Evolutionary conservation across 129 eudicot genomes (phyloP).

Genomic region (Scalesia atractyloides): DNA sequence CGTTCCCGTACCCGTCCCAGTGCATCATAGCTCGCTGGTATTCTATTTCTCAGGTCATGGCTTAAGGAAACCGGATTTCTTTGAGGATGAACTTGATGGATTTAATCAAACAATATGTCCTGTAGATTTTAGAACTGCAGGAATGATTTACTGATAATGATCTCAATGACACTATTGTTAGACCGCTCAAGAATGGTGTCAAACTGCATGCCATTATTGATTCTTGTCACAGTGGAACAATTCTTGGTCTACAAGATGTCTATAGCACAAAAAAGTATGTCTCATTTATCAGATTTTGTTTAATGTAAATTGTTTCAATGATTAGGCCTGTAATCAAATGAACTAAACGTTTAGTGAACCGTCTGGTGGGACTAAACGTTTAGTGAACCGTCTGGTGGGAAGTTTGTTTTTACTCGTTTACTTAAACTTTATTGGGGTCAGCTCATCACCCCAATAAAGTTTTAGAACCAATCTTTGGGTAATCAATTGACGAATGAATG

Average conservation of each 20-base stretch:
- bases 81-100: constrained; percentile 68
- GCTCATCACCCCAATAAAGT: too few species aligned
- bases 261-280: constrained; percentile 49
- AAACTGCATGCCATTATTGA: constrained; percentile 79
- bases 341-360: too few species aligned
- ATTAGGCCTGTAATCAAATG: background rate
- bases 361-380: too few species aligned
- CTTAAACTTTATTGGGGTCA: too few species aligned
- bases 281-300: background rate
- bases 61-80: constrained; percentile 52
- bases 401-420: too few species aligned
- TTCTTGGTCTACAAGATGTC: constrained; percentile 59
- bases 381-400: too few species aligned
- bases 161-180: constrained; percentile 60
- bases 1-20: too few species aligned
- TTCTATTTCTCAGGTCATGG: constrained; percentile 89
- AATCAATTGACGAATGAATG: too few species aligned
- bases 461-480: too few species aligned
- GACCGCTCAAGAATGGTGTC: constrained; percentile 61
- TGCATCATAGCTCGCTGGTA: constrained; percentile 74
- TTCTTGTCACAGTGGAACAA: constrained; percentile 83
- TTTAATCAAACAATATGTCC: constrained; percentile 78
- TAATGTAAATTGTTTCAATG: background rate
- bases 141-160: constrained; percentile 70
- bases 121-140: constrained; percentile 58